Evolutionary conservation across 2,329 filamentous ascomycete genomes (phyloP), one percentile per base, ranked within the genome.

Genomic region (Diatrype stigma): DNA sequence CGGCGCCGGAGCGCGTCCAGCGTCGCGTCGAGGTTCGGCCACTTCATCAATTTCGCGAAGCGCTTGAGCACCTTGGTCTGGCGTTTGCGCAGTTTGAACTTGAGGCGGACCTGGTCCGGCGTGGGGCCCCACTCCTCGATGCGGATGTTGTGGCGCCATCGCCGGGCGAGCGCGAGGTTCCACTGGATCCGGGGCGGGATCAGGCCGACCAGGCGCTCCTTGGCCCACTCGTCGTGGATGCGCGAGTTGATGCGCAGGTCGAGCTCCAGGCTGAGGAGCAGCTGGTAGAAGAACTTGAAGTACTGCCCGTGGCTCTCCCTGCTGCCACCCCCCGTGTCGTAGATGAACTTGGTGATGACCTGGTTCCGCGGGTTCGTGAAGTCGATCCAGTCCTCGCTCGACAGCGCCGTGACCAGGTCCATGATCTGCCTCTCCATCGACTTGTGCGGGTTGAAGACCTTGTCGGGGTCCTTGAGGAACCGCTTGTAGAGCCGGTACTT

Each of bases 1-100:
- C 77, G 75, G 53, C 85, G 77, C 55, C 78, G 80, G 49, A 90
- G 74, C 44, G 80, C 75, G 40, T 81, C 78, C 42, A 88, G 74
- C 6, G 87, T 83, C 52, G 82, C 81, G 19, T 73, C 72, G 52
- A 89, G 77, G 59, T 90, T 90, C 1, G 87, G 87, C 87, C 87
- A 91, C 67, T 89, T 90, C 73, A 91, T 83, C 61, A 80, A 81
- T 62, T 81, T 77, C 11, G 86, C 85, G 63, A 91, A 90, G 34
- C 79, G 78, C 57, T 80, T 79, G 42, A 91, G 71, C 63, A 85
- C 82, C 63, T 85, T 85, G 54, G 85, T 81, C 65, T 90, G 87
- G 21, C 80, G 76, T 61, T 79, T 80, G 69, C 86, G 86, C 49
- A 82, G 75, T 62, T 79, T 82, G 56, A 85, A 81, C 16, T 84